Base-by-base conservation (phyloP, 108 stramenopile genomes). In the Tribonema minus region DNA sequence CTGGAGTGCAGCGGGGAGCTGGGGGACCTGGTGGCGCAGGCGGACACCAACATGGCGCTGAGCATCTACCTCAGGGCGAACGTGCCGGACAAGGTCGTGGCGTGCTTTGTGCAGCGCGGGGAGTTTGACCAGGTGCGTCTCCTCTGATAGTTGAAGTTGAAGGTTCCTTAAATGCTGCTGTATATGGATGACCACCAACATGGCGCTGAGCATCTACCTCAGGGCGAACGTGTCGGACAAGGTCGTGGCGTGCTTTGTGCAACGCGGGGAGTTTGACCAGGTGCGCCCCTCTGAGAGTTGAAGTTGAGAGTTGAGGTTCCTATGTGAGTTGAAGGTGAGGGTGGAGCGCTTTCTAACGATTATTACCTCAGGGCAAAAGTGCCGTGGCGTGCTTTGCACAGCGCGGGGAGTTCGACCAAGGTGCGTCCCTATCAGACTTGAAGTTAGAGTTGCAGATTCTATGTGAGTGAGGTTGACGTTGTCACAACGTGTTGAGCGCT, bases 391-490 rank as follows among this genome's bases (percentile, higher is more conserved):
- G 96, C 88, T 98, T 97, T 86, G 92, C 94, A 34, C 94, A 96
- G 83, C 86, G 94, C n/a, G 97, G 97, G 41, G 99, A 99, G 86
- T 97, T 92, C 81, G 96, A 96, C 75, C 96, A 98, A n/a, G n/a
- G n/a, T n/a, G n/a, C n/a, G n/a, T n/a, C n/a, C n/a, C n/a, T n/a
- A n/a, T n/a, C n/a, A n/a, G n/a, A n/a, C n/a, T n/a, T n/a, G n/a
- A n/a, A n/a, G n/a, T n/a, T n/a, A n/a, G n/a, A n/a, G n/a, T n/a
- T n/a, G n/a, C n/a, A n/a, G n/a, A n/a, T n/a, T n/a, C n/a, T n/a
- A n/a, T n/a, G n/a, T n/a, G n/a, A n/a, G n/a, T n/a, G n/a, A n/a
- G n/a, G n/a, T n/a, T n/a, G n/a, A n/a, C n/a, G n/a, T n/a, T n/a
- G n/a, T n/a, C n/a, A n/a, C n/a, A n/a, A n/a, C n/a, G n/a, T n/a